These are phyloP conservation scores for Fraxinus anomala DNA, from an alignment of 257 asterid species.

Conservation along the genomic window DNA sequence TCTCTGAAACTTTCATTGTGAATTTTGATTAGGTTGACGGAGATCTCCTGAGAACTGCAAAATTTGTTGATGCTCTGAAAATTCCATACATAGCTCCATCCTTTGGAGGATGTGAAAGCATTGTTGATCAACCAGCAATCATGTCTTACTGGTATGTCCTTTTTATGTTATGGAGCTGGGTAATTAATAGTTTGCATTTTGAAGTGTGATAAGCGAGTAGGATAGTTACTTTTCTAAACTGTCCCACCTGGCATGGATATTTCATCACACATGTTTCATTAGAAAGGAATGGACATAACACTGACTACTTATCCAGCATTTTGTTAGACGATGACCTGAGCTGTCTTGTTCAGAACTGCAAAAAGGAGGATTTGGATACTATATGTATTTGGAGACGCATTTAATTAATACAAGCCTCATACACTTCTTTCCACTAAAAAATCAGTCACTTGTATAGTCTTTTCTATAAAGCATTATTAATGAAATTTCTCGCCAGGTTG, in stretches of 20 bases:
- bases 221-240: not conserved
- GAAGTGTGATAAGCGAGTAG: not conserved
- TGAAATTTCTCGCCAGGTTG: not conserved
- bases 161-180: not conserved
- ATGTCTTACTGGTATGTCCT: conserved; percentile 83
- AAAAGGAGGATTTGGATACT: not conserved
- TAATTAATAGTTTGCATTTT: not conserved
- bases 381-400: not conserved
- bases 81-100: conserved; percentile 95
- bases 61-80: conserved; percentile 69
- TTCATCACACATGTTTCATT: not conserved
- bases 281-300: not conserved
- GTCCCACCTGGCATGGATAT: not conserved
- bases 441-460: not conserved
- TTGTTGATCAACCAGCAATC: conserved; percentile 92
- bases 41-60: conserved; percentile 67
- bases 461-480: no score
- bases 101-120: conserved; percentile 94
- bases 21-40: conserved; percentile 66
- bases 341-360: not conserved
- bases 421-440: not conserved
- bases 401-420: not conserved
- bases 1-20: conserved; percentile 16
- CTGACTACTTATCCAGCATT: not conserved
- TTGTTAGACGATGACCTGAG: no score